Conservation (phyloP, 331 rosid species). For the Rosa hybrid region DNA sequence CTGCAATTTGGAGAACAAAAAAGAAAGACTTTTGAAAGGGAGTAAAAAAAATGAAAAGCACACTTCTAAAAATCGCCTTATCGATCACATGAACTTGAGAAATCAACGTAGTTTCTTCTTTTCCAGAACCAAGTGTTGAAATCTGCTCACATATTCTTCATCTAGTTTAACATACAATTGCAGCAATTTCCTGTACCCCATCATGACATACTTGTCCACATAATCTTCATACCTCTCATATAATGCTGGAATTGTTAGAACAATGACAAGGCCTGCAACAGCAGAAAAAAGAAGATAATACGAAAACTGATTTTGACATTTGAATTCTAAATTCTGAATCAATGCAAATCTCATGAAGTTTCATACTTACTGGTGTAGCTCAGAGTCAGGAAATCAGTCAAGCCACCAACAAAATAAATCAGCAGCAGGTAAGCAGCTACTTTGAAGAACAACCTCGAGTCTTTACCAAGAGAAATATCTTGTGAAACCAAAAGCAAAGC, state of each 20-base stretch:
- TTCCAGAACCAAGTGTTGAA: constrained; percentile 61
- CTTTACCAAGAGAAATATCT: constrained; percentile 72
- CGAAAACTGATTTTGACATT: not conserved
- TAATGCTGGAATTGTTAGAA: constrained; percentile 78
- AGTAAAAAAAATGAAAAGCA: constrained; percentile 8
- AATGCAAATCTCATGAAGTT: not conserved
- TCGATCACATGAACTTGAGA: constrained; percentile 26
- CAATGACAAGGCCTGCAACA: constrained; percentile 69
- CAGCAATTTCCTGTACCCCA: constrained; percentile 54
- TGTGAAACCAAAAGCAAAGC: constrained; percentile 65
- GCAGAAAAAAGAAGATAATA: constrained; percentile 25
- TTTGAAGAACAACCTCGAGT: constrained; percentile 77
- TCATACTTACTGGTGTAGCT: constrained; percentile 67
- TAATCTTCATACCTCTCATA: constrained; percentile 77
- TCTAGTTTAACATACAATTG: constrained; percentile 59
- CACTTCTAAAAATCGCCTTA: constrained; percentile 32
- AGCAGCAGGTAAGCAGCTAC: constrained; percentile 72
- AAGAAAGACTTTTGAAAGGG: not conserved
- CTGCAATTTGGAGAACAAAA: not conserved
- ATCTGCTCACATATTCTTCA: constrained; percentile 44
- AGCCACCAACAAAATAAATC: constrained; percentile 68
- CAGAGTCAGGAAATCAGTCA: constrained; percentile 83
- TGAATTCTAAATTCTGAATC: not conserved
- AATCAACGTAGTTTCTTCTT: constrained; percentile 71
- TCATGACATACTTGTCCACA: constrained; percentile 56